Evolutionary conservation across 2,329 filamentous ascomycete genomes (phyloP), one percentile per base, ranked within the genome.

Genomic region (Pyrenophora graminea): DNA sequence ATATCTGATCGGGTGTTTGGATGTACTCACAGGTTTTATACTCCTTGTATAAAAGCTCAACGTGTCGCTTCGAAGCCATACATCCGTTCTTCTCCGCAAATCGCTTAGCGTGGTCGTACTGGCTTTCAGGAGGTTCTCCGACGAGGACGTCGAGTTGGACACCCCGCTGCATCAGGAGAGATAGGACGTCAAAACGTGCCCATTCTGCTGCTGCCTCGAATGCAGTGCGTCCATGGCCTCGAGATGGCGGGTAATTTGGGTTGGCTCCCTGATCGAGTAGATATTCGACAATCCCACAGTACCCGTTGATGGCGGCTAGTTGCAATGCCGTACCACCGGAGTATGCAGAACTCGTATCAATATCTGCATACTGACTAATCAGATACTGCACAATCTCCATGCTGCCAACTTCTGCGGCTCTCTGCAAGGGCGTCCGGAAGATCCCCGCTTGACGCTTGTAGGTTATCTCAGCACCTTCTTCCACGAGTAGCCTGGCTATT

Each of bases 171-270:
- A 42, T 42, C 39, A 51, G 31, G 4, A 51, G 23, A 17, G n/a
- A 25, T 18, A 55, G 31, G 27, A 34, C 48, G n/a, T 51, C 52
- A 4, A 45, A 4, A 30, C 17, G 52, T 6, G 33, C 39, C 42
- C 43, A 44, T 23, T 55, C 51, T 36, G 47, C 48, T 34, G 51
- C 47, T 19, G 32, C 51, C 18, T 55, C 51, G 19, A 55, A 39
- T 1, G 51, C 51, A 3, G 51, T 55, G 6, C 51, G 15, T 0
- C 51, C 51, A 12, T 42, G 0, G 4, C 45, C 46, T 2, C 34
- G 15, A 6, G 47, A 42, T 9, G 51, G 46, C 18, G 39, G 41
- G 33, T 37, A 30, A 21, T 48, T 41, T 3, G 39, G 18, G 40
- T 55, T 27, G 6, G 42, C 51, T 3, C 30, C 38, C 2, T 18